Percentiles rank a stretch among this genome's conserved stretches.
These are phyloP conservation scores for Akebia trifoliata DNA, from an alignment of 164 flowering plant genomes.

Conservation along the genomic window DNA sequence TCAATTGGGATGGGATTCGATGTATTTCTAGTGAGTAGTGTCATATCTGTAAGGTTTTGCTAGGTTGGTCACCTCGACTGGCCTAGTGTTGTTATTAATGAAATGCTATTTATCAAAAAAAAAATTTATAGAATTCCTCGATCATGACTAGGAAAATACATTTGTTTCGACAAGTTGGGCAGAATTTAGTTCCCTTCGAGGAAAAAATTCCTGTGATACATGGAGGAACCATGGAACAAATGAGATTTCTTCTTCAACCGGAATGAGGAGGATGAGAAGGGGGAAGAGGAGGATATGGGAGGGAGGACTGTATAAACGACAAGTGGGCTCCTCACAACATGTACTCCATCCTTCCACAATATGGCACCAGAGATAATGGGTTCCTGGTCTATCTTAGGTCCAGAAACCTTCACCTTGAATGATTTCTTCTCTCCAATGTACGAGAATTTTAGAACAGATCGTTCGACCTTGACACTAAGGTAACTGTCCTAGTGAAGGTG, in stretches of 20 bases:
- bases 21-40: no score
- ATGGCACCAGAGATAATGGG: constrained; percentile 39
- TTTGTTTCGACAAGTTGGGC: no score
- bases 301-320: constrained; percentile 30
- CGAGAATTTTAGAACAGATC: constrained; percentile 31
- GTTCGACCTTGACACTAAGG: constrained; percentile 26
- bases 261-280: neutral
- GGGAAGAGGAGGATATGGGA: neutral
- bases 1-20: no score
- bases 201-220: neutral
- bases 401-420: constrained; percentile 30
- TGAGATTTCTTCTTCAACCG: neutral
- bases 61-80: no score
- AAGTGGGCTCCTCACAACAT: constrained; percentile 38
- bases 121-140: no score
- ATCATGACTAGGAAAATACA: no score
- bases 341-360: constrained; percentile 33
- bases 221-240: constrained; percentile 12
- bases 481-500: constrained; percentile 34
- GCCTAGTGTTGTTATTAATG: no score
- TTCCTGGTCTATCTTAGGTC: constrained; percentile 29
- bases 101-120: no score
- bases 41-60: no score
- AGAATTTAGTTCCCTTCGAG: no score
- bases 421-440: constrained; percentile 29